These are phyloP conservation scores for Steccherinum ochraceum DNA, from an alignment of 768 basidiomycete genomes.

Conservation along the genomic window DNA sequence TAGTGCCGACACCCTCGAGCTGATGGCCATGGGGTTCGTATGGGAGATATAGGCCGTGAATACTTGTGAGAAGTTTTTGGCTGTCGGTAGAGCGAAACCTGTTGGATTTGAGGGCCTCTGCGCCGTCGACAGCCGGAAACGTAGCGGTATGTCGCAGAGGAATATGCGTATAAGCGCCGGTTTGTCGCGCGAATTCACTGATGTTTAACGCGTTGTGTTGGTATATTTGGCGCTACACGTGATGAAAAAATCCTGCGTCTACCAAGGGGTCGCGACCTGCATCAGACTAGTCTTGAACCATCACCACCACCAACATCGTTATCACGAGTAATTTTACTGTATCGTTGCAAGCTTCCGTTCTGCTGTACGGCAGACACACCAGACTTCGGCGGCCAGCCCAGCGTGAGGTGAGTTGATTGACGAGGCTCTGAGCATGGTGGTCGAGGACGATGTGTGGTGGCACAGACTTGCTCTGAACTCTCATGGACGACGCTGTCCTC, in stretches of 20 bases:
- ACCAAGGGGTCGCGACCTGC: not conserved
- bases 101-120: not conserved
- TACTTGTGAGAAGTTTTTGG: not conserved
- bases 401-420: no score
- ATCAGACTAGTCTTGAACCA: not conserved
- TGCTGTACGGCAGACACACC: no score
- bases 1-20: conserved; percentile 20
- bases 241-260: not conserved
- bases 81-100: conserved; percentile 2
- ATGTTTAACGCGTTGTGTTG: not conserved
- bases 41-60: not conserved
- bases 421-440: no score
- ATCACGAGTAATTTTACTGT: no score
- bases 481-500: no score
- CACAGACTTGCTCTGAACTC: no score
- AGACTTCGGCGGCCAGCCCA: no score
- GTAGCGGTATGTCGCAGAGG: not conserved
- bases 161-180: not conserved
- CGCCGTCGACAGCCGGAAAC: not conserved
- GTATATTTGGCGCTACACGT: not conserved
- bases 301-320: no score
- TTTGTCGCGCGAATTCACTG: not conserved
- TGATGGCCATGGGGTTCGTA: conserved; percentile 19
- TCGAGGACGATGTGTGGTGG: no score
- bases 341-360: no score